Evolutionary conservation across 495 filamentous ascomycete genomes (phyloP).

Genomic region (Cercophora samala): DNA sequence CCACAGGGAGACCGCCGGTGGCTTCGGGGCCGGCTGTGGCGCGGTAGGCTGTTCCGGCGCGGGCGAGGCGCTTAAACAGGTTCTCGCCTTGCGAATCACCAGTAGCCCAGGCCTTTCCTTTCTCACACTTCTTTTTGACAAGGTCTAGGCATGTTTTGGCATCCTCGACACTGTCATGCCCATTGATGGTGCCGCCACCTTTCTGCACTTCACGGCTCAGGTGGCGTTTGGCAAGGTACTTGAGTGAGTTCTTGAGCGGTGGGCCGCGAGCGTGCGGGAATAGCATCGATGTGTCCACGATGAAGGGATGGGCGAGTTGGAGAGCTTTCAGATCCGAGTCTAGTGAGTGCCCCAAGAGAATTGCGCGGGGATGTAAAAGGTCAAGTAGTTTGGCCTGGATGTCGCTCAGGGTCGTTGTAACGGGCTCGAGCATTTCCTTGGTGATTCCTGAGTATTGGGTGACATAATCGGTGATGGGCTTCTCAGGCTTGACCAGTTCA

Average conservation of each 20-base stretch:
- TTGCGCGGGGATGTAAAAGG: slow-evolving; percentile 68
- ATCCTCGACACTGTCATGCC: slow-evolving; percentile 92
- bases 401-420: slow-evolving; percentile 79
- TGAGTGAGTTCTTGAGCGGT: slow-evolving; percentile 67
- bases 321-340: slow-evolving; percentile 84
- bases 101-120: slow-evolving; percentile 77
- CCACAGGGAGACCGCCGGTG: slow-evolving; percentile 45
- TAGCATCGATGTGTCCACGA: slow-evolving; percentile 83
- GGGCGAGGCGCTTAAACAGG: slow-evolving; percentile 77
- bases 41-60: slow-evolving; percentile 51
- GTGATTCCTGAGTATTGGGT: slow-evolving; percentile 92
- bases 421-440: slow-evolving; percentile 67
- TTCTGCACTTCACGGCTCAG: slow-evolving; percentile 83
- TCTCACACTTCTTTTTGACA: slow-evolving; percentile 91
- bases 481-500: slow-evolving; percentile 84
- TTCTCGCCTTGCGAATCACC: slow-evolving; percentile 71
- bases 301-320: slow-evolving; percentile 82
- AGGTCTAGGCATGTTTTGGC: slow-evolving; percentile 86
- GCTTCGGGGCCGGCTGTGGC: slow-evolving; percentile 51
- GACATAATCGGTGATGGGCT: slow-evolving; percentile 82
- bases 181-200: slow-evolving; percentile 52
- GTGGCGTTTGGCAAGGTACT: slow-evolving; percentile 77
- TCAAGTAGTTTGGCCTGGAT: slow-evolving; percentile 74
- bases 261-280: slow-evolving; percentile 59
- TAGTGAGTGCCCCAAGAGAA: slow-evolving; percentile 88